Conservation (phyloP, 768 basidiomycete species). For the Cystofilobasidium capitatum region DNA sequence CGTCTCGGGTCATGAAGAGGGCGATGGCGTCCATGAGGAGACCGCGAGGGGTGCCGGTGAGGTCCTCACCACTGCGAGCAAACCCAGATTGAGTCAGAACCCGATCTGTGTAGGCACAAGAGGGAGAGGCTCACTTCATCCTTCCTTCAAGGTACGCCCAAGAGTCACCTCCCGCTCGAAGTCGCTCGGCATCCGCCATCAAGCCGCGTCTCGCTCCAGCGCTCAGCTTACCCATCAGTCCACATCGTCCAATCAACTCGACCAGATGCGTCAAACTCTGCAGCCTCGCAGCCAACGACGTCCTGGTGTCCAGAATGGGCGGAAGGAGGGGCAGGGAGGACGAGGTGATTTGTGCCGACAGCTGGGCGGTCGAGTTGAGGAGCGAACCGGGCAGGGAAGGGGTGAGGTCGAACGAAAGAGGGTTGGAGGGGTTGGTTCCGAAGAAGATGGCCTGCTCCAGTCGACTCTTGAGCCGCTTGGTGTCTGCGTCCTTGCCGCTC, state of each 20-base stretch:
- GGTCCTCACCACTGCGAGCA: slow-evolving; percentile 6
- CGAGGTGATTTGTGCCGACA: background rate
- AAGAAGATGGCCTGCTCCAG: slow-evolving; percentile 44
- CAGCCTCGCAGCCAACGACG: slow-evolving; percentile 64
- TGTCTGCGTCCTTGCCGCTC: slow-evolving; percentile 30
- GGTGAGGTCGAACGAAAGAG: slow-evolving; percentile 39
- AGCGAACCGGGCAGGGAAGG: background rate
- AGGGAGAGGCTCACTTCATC: slow-evolving; percentile 34
- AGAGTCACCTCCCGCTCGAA: slow-evolving; percentile 67
- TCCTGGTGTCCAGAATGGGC: slow-evolving; percentile 67
- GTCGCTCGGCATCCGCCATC: slow-evolving; percentile 63
- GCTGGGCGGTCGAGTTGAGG: background rate
- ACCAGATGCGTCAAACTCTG: slow-evolving; percentile 76
- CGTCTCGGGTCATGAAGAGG: slow-evolving; percentile 49
- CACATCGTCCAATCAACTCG: slow-evolving; percentile 78
- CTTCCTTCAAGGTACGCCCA: slow-evolving; percentile 49
- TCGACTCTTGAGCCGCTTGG: slow-evolving; percentile 37
- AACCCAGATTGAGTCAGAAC: background rate
- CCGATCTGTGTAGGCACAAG: background rate
- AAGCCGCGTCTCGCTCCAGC: background rate
- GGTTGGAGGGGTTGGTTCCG: slow-evolving; percentile 35
- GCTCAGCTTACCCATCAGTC: slow-evolving; percentile 60
- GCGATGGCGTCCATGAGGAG: slow-evolving; percentile 59
- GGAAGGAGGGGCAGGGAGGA: slow-evolving; percentile 57
- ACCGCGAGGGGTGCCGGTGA: slow-evolving; percentile 30